Evolutionary conservation across 2,329 filamentous ascomycete genomes (phyloP), one percentile per base, ranked within the genome.

Genomic region (Ploettnerulaceae sp.): DNA sequence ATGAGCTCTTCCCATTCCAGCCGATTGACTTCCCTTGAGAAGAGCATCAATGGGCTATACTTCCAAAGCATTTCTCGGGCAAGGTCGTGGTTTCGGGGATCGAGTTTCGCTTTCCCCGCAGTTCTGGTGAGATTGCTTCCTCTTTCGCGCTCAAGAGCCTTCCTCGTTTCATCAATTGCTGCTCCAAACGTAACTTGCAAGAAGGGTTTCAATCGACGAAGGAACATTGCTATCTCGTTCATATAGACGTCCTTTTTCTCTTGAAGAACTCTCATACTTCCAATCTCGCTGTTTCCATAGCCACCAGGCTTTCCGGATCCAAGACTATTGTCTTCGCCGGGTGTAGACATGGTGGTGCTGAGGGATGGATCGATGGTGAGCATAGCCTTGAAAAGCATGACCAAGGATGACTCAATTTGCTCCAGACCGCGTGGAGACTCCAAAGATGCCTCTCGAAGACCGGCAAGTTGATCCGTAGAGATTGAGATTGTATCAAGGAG

Each of bases 211-310:
- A 96, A 72, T 36, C 90, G 79, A 51, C 82, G 79, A 60, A 95
- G 76, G 63, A 97, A 96, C 43, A 78, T 69, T 17, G 75, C 71
- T 56, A 84, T 89, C 63, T 95, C 87, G 11, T 81, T 74, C 47
- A 83, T 73, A 61, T 96, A 98, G 63, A 88, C 84, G 53, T 94
- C 86, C 65, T 89, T 93, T 76, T 95, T 96, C 66, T 97, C 89
- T 57, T 89, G 87, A 20, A 98, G 80, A 31, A 95, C 90, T 45
- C 87, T 82, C 91, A 98, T 97, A 57, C 88, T 84, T 25, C 87
- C 88, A 51, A 67, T 71, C 44, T 70, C 72, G 53, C 67, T 72
- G 57, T 72, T 75, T 43, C 69, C 66, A 17, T 69, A 61, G 45
- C 75, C 74, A 44, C 68, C 65, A 43, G 68, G 70, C 38, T 61